phyloP scores from a whole-genome alignment of 495 filamentous ascomycete genomes.

The Tetracladium setigerum region DNA sequence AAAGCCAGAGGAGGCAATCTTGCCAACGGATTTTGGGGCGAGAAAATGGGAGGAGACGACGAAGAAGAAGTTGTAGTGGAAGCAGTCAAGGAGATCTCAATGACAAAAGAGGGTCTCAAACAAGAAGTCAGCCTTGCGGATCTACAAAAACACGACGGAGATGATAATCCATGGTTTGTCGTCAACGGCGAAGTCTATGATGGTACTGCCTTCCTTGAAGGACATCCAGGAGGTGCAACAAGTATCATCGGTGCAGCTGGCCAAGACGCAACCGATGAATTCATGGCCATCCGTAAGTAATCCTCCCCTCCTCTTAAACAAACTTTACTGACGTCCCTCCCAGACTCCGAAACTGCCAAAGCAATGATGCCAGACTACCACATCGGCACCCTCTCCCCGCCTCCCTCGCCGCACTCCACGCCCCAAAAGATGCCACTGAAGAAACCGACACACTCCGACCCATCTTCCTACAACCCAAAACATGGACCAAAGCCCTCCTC shows the following conservation, averaged over 20 bases:
- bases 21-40: conserved; percentile 81
- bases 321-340: background rate
- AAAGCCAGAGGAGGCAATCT: conserved; percentile 82
- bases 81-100: conserved; percentile 57
- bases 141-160: conserved; percentile 58
- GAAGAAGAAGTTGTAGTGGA: conserved; percentile 36
- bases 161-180: conserved; percentile 79
- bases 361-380: conserved; percentile 87
- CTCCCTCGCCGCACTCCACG: conserved; percentile 42
- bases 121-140: conserved; percentile 63
- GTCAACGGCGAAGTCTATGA: conserved; percentile 91
- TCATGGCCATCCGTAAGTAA: conserved; percentile 89
- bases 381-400: conserved; percentile 65
- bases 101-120: conserved; percentile 66
- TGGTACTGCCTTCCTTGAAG: conserved; percentile 74
- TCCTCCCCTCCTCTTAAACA: background rate
- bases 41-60: conserved; percentile 47
- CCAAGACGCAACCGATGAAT: conserved; percentile 85
- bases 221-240: conserved; percentile 82
- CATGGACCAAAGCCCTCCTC: conserved; percentile 66
- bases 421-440: conserved; percentile 12
- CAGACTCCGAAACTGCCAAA: conserved; percentile 89
- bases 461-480: conserved; percentile 62
- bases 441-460: conserved; percentile 30
- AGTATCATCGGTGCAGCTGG: conserved; percentile 83